Evolutionary conservation across 306 rosid species (phyloP).

Genomic region (Elaeagnus macrophylla): DNA sequence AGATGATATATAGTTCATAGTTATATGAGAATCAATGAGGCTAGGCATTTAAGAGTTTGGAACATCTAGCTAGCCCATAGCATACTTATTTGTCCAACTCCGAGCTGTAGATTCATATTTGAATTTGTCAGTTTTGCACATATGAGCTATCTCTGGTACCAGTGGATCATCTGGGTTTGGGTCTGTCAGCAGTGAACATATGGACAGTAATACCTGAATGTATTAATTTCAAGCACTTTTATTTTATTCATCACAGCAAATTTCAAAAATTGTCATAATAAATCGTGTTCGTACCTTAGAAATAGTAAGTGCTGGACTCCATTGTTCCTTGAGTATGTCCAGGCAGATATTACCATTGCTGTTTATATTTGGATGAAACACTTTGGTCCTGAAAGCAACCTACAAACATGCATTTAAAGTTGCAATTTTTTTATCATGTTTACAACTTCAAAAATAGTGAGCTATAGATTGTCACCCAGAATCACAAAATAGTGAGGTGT

Average conservation of each 20-base stretch:
- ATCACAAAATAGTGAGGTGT: constrained; percentile 1
- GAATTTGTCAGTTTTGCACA: constrained; percentile 65
- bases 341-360: constrained; percentile 82
- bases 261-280: neutral
- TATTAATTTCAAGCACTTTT: neutral
- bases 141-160: constrained; percentile 89
- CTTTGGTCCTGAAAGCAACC: constrained; percentile 92
- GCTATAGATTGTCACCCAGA: neutral
- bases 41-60: neutral
- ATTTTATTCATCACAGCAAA: neutral
- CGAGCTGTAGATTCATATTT: constrained; percentile 79
- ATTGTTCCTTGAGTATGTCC: constrained; percentile 91
- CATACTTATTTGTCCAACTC: constrained; percentile 90
- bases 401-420: constrained; percentile 7
- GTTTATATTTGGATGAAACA: constrained; percentile 86
- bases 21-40: neutral
- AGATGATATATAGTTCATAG: neutral
- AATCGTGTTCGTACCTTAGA: constrained; percentile 49
- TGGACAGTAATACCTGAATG: constrained; percentile 70
- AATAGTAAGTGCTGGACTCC: constrained; percentile 98
- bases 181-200: constrained; percentile 78
- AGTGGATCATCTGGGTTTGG: constrained; percentile 94
- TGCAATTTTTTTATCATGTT: no score
- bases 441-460: no score
- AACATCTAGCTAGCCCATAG: constrained; percentile 47